Evolutionary conservation across 129 eudicot genomes (phyloP), one percentile per base, ranked within the genome.

Genomic region (Chrysanthemum makinoi): DNA sequence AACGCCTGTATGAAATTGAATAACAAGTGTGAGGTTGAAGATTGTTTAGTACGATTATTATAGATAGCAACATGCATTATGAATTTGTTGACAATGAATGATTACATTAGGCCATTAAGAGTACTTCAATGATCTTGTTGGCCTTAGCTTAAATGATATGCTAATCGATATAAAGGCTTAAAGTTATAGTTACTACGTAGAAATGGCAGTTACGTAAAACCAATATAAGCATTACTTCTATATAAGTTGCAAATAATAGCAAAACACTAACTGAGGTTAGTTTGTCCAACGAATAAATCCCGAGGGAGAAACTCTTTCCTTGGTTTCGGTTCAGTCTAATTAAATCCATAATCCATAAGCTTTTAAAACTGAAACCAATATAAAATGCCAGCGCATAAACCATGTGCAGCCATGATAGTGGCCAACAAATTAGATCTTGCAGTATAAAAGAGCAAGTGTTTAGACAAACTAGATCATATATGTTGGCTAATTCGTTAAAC

Each of bases 1-100:
- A 49, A 81, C 96, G 78, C 98, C 98, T 92, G 74, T 10, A 2
- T 3, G 17, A 16, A 78, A 60, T 73, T 72, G 73, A 74, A 46
- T 57, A 26, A 61, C 12, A 49, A 56, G 63, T 13, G 70, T 85
- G 7, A 72, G 73, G 67, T 11, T 43, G 20, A 3, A 69, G 50
- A 48, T 58, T 61, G 16, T 73, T 65, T 73, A 64, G 35, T 20
- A 54, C 61, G 46, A 74, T 58, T 52, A 54, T 8, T 52, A 60
- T 55, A 28, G 24, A 53, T 10, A 24, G 24, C 18, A 54, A 11
- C 26, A 58, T 5, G 64, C 9, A 65, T 43, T 65, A 66, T 24
- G n/a, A n/a, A n/a, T n/a, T n/a, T n/a, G 35, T 64, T 64, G 68
- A 6, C 17, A 39, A 39, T n/a, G 53, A 47, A 14, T 22, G 15